Percentiles rank a stretch among this genome's conserved stretches.
These are phyloP conservation scores for Sporisorium exsertum DNA, from an alignment of 1,284 basidiomycete species.

Conservation along the genomic window DNA sequence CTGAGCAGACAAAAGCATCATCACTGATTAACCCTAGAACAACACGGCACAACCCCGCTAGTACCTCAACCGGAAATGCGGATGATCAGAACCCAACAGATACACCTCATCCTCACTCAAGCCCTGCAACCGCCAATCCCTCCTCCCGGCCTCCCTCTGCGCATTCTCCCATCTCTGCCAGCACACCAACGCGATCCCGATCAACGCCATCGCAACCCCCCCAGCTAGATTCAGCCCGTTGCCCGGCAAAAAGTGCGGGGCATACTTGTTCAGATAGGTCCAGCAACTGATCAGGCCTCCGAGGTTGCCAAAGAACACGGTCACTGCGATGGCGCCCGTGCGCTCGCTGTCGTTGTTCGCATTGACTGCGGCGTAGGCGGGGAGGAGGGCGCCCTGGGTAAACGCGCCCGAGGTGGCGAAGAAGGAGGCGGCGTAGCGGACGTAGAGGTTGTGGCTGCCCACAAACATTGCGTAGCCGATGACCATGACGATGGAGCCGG, in stretches of 20 bases:
- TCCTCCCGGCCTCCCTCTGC: conserved; percentile 28
- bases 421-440: conserved; percentile 64
- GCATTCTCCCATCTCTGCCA: conserved; percentile 51
- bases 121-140: conserved; percentile 27
- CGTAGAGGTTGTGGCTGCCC: conserved; percentile 42
- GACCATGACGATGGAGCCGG: conserved; percentile 63
- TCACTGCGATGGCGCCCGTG: conserved; percentile 59
- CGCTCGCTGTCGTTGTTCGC: conserved; percentile 63
- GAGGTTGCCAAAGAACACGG: conserved; percentile 64
- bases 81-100: conserved; percentile 43
- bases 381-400: conserved; percentile 60
- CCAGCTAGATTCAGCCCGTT: conserved; percentile 49
- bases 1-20: not conserved
- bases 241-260: conserved; percentile 49
- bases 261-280: conserved; percentile 52
- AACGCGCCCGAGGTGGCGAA: conserved; percentile 66
- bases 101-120: conserved; percentile 37
- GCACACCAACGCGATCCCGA: conserved; percentile 12
- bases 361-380: conserved; percentile 59
- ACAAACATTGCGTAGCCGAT: conserved; percentile 66
- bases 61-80: conserved; percentile 40
- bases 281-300: conserved; percentile 66
- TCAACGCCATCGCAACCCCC: conserved; percentile 26
- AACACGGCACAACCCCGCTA: no score
- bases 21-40: not conserved